A percentile compares a stretch with the other conserved stretches of the same genome.
Evolutionary conservation across 768 basidiomycete genomes (phyloP).

Genomic region (Gelatoporia subvermispora): DNA sequence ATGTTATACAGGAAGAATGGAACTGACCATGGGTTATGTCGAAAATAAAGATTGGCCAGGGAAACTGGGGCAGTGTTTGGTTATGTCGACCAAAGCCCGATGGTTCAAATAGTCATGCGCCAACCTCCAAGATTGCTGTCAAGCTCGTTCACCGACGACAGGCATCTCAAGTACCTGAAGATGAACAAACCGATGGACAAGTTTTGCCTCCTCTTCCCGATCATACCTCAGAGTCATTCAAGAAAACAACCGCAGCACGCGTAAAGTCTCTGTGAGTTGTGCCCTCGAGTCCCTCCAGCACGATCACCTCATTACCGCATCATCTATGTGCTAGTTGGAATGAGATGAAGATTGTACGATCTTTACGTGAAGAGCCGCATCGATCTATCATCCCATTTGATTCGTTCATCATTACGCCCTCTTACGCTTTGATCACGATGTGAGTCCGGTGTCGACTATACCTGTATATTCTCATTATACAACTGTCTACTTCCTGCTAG

Average conservation of each 20-base stretch:
- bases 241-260: conserved; percentile 62
- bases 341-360: conserved; percentile 93
- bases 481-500: too few species aligned
- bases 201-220: too few species aligned
- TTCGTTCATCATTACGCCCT: conserved; percentile 89
- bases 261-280: conserved; percentile 83
- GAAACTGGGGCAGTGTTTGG: conserved; percentile 94
- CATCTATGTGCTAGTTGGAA: conserved; percentile 64
- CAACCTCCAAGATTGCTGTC: conserved; percentile 66
- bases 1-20: conserved; percentile 2
- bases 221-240: too few species aligned
- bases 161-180: conserved; percentile 59
- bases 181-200: too few species aligned
- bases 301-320: neutral
- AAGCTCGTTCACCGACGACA: conserved; percentile 85
- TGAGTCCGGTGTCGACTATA: conserved; percentile 34
- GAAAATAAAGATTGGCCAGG: conserved; percentile 69
- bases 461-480: too few species aligned
- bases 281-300: neutral
- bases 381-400: conserved; percentile 92
- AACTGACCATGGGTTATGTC: neutral
- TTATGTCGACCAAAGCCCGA: conserved; percentile 59
- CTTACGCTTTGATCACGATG: conserved; percentile 91
- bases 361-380: conserved; percentile 80
- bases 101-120: conserved; percentile 30